Percentiles rank a stretch among this genome's conserved stretches.
Evolutionary conservation across 1,284 basidiomycete genomes (phyloP).

Genomic region (Tilletiopsis washingtonensis): DNA sequence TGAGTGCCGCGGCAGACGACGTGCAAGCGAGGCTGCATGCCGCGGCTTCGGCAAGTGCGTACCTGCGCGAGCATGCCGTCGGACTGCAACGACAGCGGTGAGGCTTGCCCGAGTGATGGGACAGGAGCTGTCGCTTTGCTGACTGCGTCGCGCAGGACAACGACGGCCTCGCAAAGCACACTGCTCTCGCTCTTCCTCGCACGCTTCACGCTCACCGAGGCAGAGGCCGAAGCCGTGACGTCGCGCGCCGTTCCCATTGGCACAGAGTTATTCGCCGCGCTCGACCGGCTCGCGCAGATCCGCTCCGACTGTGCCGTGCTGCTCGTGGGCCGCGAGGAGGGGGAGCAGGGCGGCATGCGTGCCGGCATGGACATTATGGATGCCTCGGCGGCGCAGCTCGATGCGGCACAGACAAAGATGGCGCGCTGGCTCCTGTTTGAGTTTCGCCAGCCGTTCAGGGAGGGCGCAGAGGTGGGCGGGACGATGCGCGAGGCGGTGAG

Average conservation of each 20-base stretch:
- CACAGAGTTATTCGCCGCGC: constrained; percentile 66
- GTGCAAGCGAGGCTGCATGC: constrained; percentile 10
- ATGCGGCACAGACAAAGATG: constrained; percentile 82
- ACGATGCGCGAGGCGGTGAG: constrained; percentile 66
- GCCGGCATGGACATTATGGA: constrained; percentile 64
- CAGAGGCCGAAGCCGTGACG: constrained; percentile 65
- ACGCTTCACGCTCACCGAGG: constrained; percentile 71
- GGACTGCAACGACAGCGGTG: constrained; percentile 11
- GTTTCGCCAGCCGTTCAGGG: constrained; percentile 58
- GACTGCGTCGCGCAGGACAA: constrained; percentile 55
- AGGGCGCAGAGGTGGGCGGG: constrained; percentile 62
- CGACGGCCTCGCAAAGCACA: constrained; percentile 55
- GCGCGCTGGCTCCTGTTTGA: constrained; percentile 77
- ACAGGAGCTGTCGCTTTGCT: background rate
- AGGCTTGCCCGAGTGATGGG: constrained; percentile 7
- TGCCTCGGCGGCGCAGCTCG: constrained; percentile 68
- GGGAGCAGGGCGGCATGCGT: constrained; percentile 11
- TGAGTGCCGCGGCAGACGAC: constrained; percentile 6
- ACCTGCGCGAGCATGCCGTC: constrained; percentile 17
- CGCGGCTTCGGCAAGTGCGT: constrained; percentile 14
- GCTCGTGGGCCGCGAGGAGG: constrained; percentile 69
- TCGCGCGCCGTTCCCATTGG: constrained; percentile 71
- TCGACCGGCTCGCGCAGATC: constrained; percentile 78
- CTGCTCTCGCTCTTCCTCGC: constrained; percentile 72
- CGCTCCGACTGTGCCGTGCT: constrained; percentile 75